These are phyloP conservation scores for Colletotrichum ledebouriae DNA, from an alignment of 2,329 filamentous ascomycete genomes.

Conservation along the genomic window DNA sequence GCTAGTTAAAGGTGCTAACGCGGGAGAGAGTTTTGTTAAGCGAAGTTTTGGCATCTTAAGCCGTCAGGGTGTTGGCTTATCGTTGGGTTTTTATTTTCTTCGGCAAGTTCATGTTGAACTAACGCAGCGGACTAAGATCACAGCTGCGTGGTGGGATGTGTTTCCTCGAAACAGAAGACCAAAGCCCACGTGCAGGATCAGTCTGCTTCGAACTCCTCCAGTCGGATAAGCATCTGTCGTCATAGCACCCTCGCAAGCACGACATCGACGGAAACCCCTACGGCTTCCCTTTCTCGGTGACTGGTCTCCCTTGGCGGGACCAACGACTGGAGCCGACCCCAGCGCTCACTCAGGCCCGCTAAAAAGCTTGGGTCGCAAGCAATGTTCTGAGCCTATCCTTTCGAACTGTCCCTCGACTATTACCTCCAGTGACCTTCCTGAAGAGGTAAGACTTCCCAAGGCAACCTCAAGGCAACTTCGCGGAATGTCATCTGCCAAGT, in stretches of 20 bases:
- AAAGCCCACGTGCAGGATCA: not conserved
- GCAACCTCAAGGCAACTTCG: not conserved
- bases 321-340: not conserved
- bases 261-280: conserved; percentile 31
- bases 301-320: conserved; percentile 27
- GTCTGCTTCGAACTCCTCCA: not conserved
- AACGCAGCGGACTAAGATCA: too few relatives aligned
- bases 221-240: conserved; percentile 25
- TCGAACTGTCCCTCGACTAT: not conserved
- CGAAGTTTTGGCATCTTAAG: too few relatives aligned
- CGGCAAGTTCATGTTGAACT: too few relatives aligned
- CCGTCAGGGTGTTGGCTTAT: too few relatives aligned
- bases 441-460: conserved; percentile 18
- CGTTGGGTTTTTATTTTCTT: too few relatives aligned
- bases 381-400: conserved; percentile 2
- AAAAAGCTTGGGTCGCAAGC: conserved; percentile 13
- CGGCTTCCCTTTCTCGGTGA: conserved; percentile 2
- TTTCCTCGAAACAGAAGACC: not conserved
- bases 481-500: conserved; percentile 19
- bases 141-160: not conserved
- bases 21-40: too few relatives aligned
- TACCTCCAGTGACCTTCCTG: conserved; percentile 27
- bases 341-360: conserved; percentile 5
- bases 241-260: conserved; percentile 37
- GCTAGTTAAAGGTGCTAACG: too few relatives aligned